Percentiles rank a stretch among this genome's conserved stretches.
phyloP scores from a whole-genome alignment of 2,329 filamentous ascomycete genomes.

The Colletotrichum sp. region DNA sequence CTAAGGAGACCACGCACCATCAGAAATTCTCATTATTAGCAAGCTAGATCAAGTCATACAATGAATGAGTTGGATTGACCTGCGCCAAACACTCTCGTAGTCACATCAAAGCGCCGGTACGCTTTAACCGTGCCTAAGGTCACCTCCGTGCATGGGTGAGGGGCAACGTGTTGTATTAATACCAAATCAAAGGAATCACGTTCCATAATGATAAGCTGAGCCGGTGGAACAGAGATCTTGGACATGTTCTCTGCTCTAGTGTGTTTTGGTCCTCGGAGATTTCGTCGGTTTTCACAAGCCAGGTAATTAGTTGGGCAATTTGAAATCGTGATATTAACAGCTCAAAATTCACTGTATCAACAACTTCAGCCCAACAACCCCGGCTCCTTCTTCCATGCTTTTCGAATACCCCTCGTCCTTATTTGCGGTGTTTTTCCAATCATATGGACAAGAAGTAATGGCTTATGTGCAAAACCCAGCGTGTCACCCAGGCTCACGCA shows the following conservation, averaged over 20 bases:
- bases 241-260: fast-evolving
- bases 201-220: not conserved
- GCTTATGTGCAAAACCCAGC: not conserved
- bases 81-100: not conserved
- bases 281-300: fast-evolving
- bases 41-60: not conserved
- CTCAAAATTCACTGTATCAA: not conserved
- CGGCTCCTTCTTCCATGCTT: fast-evolving
- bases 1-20: not conserved
- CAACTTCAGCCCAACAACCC: not conserved
- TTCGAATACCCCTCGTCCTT: not conserved
- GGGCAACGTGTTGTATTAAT: not conserved
- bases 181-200: not conserved
- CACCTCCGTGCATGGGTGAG: not conserved
- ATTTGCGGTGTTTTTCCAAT: not conserved
- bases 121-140: not conserved
- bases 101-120: not conserved
- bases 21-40: not conserved
- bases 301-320: not conserved
- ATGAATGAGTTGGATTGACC: not conserved
- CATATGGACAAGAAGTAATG: not conserved
- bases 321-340: not conserved
- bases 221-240: not conserved
- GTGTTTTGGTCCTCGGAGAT: not conserved
- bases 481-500: not conserved